Evolutionary conservation across 371 early-diverging fungal genomes (phyloP), one percentile per base, ranked within the genome.

Genomic region (Parasitella parasitica): DNA sequence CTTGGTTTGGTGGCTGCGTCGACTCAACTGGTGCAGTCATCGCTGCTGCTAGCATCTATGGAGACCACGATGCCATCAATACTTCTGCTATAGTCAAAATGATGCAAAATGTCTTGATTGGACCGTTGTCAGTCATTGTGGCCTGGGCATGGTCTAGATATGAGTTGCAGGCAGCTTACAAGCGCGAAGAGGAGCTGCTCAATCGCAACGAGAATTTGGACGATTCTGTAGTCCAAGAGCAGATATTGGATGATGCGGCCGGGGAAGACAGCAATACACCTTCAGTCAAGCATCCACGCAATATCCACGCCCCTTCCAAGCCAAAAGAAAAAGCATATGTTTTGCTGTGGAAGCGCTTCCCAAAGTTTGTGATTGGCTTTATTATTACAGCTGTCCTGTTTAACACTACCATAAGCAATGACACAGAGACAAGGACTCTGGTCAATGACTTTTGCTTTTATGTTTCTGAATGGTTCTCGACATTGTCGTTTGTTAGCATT

Each of bases 1-100:
- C 87, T 2, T 86, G 87, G 87, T 86, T 86, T 66, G 87, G 87
- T 9, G 87, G 87, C 9, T 85, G 84, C 49, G 77, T 86, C 3
- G 87, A 86, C 52, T 85, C 85, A 0, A 86, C 87, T 4, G 87
- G 87, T 24, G 85, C 85, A n/a, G 87, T 86, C 24, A 83, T 86
- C 75, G 87, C 85, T n/a, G 76, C 87, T 9, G 83, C 87, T 2
- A 81, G 79, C 37, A 86, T 86, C 26, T 86, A 85, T 63, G 81
- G 79, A 26, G 82, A 80, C 38, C 72, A 78, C 28, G 71, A 71
- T 9, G 84, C 87, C 2, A 72, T 86, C 43, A 73, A 82, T 36
- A 85, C 85, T 0, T 71, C 85, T 3, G 87, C 84, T 50, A 79
- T 86, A 8, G 87, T 85, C 54, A 86, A 86, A 58, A 86, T 86